These are phyloP conservation scores for Oropetium thomaeum DNA, from an alignment of 176 grass and related monocot species.

Conservation along the genomic window DNA sequence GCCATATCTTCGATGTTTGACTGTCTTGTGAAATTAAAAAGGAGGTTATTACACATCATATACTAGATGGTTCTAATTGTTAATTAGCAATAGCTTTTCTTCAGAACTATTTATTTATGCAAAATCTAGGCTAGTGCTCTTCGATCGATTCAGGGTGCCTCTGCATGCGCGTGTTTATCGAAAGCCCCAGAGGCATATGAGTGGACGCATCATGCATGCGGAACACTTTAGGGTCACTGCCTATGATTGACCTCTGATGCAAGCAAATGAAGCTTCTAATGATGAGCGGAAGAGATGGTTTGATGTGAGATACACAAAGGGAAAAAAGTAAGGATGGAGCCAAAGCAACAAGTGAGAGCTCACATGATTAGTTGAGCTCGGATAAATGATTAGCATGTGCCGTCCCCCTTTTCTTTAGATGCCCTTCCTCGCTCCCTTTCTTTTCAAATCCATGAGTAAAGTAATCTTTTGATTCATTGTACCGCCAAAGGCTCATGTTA, in stretches of 20 bases:
- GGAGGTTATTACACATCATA: not conserved
- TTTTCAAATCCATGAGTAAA: conserved; percentile 38
- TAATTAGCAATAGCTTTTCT: conserved; percentile 35
- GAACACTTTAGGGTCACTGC: conserved; percentile 41
- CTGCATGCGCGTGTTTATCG: conserved; percentile 30
- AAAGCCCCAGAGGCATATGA: conserved; percentile 49
- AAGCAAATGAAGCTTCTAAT: conserved; percentile 47
- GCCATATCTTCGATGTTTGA: not conserved
- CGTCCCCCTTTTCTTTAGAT: conserved; percentile 60
- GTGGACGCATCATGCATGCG: conserved; percentile 48
- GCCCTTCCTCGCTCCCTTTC: conserved; percentile 36
- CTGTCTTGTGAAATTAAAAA: not conserved
- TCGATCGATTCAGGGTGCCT: conserved; percentile 33
- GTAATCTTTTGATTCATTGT: conserved; percentile 71
- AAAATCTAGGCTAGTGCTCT: conserved; percentile 58
- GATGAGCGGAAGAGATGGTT: conserved; percentile 45
- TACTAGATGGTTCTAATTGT: not conserved
- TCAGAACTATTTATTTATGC: conserved; percentile 46
- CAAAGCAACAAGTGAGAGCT: conserved; percentile 61
- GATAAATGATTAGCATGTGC: conserved; percentile 92
- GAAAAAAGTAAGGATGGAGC: conserved; percentile 17
- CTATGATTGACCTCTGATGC: conserved; percentile 71
- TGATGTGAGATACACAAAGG: conserved; percentile 29
- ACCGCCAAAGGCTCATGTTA: conserved; percentile 41
- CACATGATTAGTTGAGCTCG: conserved; percentile 88